Evolutionary conservation across 2,329 filamentous ascomycete species (phyloP), one percentile per base, ranked within the genome.

Genomic region (Rutstroemia sydowiana): DNA sequence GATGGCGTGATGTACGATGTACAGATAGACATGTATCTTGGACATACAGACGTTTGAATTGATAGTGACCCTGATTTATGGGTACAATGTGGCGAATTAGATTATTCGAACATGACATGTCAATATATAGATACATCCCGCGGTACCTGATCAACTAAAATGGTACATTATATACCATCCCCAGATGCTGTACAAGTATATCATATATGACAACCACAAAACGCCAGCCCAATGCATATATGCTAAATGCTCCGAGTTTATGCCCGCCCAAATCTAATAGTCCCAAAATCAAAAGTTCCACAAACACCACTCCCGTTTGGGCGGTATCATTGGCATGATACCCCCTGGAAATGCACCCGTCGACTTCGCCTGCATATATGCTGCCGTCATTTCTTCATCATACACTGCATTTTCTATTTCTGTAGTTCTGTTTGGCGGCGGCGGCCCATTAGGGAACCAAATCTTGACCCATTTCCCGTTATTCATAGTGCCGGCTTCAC

Each of bases 281-380:
- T 11, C 36, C 36, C 37, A 4, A 23, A 23, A 21, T n/a, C 36
- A 91, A 61, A 92, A 83, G 64, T 88, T 81, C 78, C 85, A 92
- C 26, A 72, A 69, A 58, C 82, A 83, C 74, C 83, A 92, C 63
- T 92, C 88, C 55, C 81, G 75, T 68, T 83, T 84, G 0, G 91
- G 91, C 18, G 91, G 88, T 42, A 89, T 71, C 60, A 85, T 76
- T 0, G 91, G 91, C 71, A 95, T 85, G 6, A 82, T 62, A 0
- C 84, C 85, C 32, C 81, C 81, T 39, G 78, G 75, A 66, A 95
- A 95, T 30, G 66, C 69, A 0, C 88, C 88, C 18, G 78, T 79
- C 57, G 80, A 73, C 42, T 76, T 72, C 64, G 90, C 82, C 41
- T 76, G 73, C 53, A 73, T 71, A 70, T 91, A 95, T 42, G 80